A percentile compares a stretch with the other conserved stretches of the same genome.
These are phyloP conservation scores for Colletotrichum lini DNA, from an alignment of 2,329 filamentous ascomycete species.

Conservation along the genomic window DNA sequence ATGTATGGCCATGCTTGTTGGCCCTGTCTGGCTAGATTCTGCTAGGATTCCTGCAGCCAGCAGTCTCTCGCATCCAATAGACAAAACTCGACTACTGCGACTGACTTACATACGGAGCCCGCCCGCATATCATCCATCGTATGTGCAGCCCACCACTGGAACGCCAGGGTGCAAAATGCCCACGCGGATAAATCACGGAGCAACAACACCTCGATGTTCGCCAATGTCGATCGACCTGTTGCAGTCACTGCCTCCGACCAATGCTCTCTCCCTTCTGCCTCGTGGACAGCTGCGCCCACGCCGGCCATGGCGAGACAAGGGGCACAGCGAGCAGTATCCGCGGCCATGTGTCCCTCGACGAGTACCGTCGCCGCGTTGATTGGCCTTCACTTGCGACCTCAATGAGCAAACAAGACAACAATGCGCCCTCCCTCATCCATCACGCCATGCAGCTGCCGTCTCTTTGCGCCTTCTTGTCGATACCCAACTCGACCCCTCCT, in stretches of 20 bases:
- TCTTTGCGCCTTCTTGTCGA: constrained; percentile 29
- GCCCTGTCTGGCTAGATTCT: constrained; percentile 28
- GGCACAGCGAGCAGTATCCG: background rate
- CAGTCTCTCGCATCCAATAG: background rate
- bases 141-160: constrained; percentile 28
- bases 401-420: constrained; percentile 36
- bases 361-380: constrained; percentile 7
- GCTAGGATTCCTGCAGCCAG: constrained; percentile 3
- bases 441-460: constrained; percentile 12
- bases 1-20: constrained; percentile 19
- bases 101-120: constrained; percentile 36
- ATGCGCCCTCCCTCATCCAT: constrained; percentile 9
- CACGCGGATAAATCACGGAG: constrained; percentile 13
- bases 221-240: constrained; percentile 24
- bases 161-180: constrained; percentile 27
- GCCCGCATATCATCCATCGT: constrained; percentile 35
- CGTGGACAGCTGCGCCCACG: constrained; percentile 26
- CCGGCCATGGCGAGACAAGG: constrained; percentile 25
- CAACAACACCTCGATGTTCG: constrained; percentile 20
- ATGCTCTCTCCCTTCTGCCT: constrained; percentile 16
- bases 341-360: constrained; percentile 1
- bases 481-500: constrained; percentile 30
- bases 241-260: constrained; percentile 13
- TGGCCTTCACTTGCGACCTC: constrained; percentile 13
- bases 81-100: constrained; percentile 30